Conservation (phyloP, 2,329 filamentous ascomycete species). For the Graphium sp. region DNA sequence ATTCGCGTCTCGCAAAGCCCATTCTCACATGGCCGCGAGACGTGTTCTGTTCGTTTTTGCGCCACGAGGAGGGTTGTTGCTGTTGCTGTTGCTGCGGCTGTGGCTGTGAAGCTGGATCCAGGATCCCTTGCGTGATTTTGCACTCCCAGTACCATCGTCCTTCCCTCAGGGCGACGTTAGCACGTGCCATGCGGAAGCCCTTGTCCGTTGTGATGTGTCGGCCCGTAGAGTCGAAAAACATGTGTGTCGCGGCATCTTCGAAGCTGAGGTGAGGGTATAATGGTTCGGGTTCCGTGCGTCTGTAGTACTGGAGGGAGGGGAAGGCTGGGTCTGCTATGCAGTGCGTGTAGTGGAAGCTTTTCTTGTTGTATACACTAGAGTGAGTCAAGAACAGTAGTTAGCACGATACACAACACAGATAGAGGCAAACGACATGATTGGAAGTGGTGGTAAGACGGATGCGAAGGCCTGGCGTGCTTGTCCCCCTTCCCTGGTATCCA, state of each 20-base stretch:
- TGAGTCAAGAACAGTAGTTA: too few species aligned
- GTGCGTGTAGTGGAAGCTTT: constrained; percentile 73
- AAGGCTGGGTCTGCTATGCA: constrained; percentile 83
- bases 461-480: too few species aligned
- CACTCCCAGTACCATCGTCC: constrained; percentile 92
- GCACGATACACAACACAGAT: too few species aligned
- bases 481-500: too few species aligned
- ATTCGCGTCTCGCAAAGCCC: constrained; percentile 72
- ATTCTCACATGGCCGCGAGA: constrained; percentile 56
- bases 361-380: constrained; percentile 43
- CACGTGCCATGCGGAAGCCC: constrained; percentile 79
- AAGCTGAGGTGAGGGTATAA: constrained; percentile 77
- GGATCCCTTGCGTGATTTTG: constrained; percentile 65
- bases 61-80: too few species aligned
- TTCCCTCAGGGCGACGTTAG: constrained; percentile 79
- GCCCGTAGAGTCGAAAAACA: constrained; percentile 64
- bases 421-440: neutral
- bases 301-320: constrained; percentile 74
- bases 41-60: constrained; percentile 24
- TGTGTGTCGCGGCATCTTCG: constrained; percentile 75
- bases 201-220: constrained; percentile 76
- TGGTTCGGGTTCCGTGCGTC: constrained; percentile 72
- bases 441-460: too few species aligned
- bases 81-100: too few species aligned
- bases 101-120: constrained; percentile 20